A percentile compares a stretch with the other conserved stretches of the same genome.
Evolutionary conservation across 1,284 basidiomycete species (phyloP).

Genomic region (Rhodotorula sp.): DNA sequence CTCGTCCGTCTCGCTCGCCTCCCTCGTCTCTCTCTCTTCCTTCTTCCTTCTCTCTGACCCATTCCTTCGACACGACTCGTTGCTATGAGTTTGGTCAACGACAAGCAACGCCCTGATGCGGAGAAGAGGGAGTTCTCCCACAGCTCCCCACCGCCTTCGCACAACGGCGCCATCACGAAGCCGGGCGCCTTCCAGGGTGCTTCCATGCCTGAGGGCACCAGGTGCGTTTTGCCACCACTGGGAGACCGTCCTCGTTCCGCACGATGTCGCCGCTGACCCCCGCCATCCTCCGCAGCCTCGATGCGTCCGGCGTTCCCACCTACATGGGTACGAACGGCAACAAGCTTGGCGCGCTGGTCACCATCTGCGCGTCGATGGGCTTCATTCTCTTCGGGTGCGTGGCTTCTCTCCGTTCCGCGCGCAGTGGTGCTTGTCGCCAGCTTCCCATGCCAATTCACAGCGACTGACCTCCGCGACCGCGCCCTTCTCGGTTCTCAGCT

Average conservation of each 20-base stretch:
- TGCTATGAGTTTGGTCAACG: slow-evolving; percentile 8
- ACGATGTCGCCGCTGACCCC: not conserved
- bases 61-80: not conserved
- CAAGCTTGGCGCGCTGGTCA: slow-evolving; percentile 27
- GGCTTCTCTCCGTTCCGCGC: too few relatives aligned
- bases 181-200: not conserved
- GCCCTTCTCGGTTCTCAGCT: not conserved
- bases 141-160: not conserved
- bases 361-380: slow-evolving; percentile 28
- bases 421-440: not conserved
- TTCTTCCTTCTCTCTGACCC: not conserved
- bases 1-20: not conserved
- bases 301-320: slow-evolving; percentile 16
- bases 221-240: not conserved
- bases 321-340: slow-evolving; percentile 25
- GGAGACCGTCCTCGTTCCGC: too few relatives aligned
- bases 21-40: not conserved
- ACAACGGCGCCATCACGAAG: not conserved
- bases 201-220: not conserved
- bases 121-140: slow-evolving; percentile 22
- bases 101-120: not conserved
- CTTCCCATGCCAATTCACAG: not conserved
- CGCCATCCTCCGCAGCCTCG: slow-evolving; percentile 1
- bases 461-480: not conserved
- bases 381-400: slow-evolving; percentile 34